Evolutionary conservation across 257 asterid species (phyloP).

Genomic region (Anisodus tanguticus): DNA sequence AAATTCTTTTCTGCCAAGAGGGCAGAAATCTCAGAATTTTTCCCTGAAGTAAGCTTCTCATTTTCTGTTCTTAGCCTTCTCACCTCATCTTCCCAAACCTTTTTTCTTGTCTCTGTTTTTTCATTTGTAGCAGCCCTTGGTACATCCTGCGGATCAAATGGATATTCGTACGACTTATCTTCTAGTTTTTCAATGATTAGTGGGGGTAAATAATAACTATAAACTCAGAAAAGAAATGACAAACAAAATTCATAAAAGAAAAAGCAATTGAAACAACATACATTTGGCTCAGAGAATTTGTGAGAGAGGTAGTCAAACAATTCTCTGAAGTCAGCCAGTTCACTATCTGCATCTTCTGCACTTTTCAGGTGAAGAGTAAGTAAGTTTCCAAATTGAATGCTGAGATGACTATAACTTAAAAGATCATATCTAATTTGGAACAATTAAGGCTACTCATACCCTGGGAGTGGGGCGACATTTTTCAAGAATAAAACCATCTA

Average conservation of each 20-base stretch:
- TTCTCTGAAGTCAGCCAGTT: conserved; percentile 61
- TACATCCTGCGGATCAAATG: conserved; percentile 50
- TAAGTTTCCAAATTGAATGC: not conserved
- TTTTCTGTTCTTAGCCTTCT: conserved; percentile 59
- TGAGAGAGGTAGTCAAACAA: conserved; percentile 51
- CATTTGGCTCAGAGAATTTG: conserved; percentile 52
- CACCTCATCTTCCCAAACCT: conserved; percentile 55
- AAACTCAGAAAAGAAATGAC: not conserved
- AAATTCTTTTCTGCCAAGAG: conserved; percentile 71
- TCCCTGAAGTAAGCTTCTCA: conserved; percentile 51
- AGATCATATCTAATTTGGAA: not conserved
- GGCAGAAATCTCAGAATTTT: conserved; percentile 55
- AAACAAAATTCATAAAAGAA: not conserved
- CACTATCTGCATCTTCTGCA: conserved; percentile 63
- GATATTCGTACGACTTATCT: not conserved
- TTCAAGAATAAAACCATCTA: not conserved
- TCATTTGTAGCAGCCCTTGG: conserved; percentile 40
- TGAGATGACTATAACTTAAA: not conserved
- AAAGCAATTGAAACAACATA: conserved; percentile 36
- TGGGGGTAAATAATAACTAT: not conserved
- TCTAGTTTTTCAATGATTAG: conserved; percentile 8
- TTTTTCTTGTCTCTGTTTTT: conserved; percentile 37
- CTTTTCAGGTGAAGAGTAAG: not conserved
- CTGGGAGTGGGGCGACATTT: not conserved
- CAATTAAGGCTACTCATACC: not conserved